A percentile compares a stretch with the other conserved stretches of the same genome.
Evolutionary conservation across 345 rosid genomes (phyloP).

Genomic region (Gossypium stocksii): DNA sequence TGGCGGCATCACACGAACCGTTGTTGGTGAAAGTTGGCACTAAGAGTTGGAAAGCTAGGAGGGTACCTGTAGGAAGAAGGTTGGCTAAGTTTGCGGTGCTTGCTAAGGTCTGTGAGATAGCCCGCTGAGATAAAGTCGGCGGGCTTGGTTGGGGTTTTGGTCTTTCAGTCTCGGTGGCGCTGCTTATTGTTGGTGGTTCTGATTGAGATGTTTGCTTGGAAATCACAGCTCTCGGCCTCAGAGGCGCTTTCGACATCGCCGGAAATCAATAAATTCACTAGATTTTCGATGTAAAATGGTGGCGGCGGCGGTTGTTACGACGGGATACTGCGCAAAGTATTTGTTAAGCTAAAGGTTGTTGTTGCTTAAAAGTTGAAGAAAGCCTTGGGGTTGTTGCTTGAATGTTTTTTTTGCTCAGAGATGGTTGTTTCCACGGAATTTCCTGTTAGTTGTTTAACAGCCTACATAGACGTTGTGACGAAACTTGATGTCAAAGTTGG

Average conservation of each 20-base stretch:
- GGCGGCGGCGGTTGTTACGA: not conserved
- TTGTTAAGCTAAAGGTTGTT: no score
- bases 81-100: slow-evolving; percentile 83
- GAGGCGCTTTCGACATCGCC: slow-evolving; percentile 9
- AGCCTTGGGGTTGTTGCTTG: not conserved
- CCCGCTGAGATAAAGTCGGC: slow-evolving; percentile 45
- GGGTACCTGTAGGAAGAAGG: slow-evolving; percentile 93
- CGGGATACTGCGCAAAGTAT: not conserved
- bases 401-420: not conserved
- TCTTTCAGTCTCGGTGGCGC: slow-evolving; percentile 25
- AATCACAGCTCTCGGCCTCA: slow-evolving; percentile 30
- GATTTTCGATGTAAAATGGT: not conserved
- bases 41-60: slow-evolving; percentile 78
- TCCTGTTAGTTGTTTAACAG: not conserved
- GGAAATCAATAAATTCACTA: not conserved
- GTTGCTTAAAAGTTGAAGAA: not conserved
- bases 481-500: no score
- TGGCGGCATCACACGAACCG: slow-evolving; percentile 68
- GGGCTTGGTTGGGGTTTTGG: slow-evolving; percentile 35
- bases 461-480: not conserved
- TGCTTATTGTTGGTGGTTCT: slow-evolving; percentile 7
- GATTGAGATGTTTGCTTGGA: slow-evolving; percentile 20
- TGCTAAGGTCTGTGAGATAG: slow-evolving; percentile 69
- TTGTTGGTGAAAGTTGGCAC: slow-evolving; percentile 75
- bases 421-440: not conserved